Percentiles rank a stretch among this genome's conserved stretches.
Evolutionary conservation across 768 basidiomycete species (phyloP).

Genomic region (Lentinula detonsa): DNA sequence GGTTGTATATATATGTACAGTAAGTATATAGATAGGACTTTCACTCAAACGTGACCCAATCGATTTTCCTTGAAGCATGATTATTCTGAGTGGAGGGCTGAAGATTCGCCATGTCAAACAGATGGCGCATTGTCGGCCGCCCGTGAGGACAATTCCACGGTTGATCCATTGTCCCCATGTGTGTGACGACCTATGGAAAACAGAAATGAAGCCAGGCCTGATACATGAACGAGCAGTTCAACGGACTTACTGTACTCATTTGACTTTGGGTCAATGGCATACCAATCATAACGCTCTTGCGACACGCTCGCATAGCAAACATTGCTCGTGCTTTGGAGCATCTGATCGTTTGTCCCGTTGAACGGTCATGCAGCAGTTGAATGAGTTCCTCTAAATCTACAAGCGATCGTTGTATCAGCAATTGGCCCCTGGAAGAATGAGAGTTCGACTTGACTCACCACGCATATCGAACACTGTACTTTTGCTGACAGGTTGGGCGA

Average conservation of each 20-base stretch:
- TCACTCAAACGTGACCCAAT: neutral
- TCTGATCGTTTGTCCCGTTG: constrained; percentile 78
- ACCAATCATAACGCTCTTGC: constrained; percentile 96
- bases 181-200: constrained; percentile 53
- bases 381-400: constrained; percentile 91
- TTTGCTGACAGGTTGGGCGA: constrained; percentile 89
- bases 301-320: constrained; percentile 95
- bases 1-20: no score
- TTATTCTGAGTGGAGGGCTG: neutral
- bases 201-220: constrained; percentile 1
- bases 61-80: neutral
- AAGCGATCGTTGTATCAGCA: constrained; percentile 1
- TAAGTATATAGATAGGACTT: neutral
- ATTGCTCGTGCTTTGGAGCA: constrained; percentile 91
- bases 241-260: constrained; percentile 60
- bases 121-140: constrained; percentile 76
- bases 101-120: constrained; percentile 40
- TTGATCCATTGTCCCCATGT: constrained; percentile 82
- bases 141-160: constrained; percentile 91
- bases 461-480: constrained; percentile 84
- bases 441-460: constrained; percentile 39
- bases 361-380: constrained; percentile 73
- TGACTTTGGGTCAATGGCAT: constrained; percentile 69
- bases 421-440: no score
- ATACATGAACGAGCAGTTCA: neutral